A percentile compares a stretch with the other conserved stretches of the same genome.
Conservation (phyloP, 768 basidiomycete species). For the Suillus sp. region DNA sequence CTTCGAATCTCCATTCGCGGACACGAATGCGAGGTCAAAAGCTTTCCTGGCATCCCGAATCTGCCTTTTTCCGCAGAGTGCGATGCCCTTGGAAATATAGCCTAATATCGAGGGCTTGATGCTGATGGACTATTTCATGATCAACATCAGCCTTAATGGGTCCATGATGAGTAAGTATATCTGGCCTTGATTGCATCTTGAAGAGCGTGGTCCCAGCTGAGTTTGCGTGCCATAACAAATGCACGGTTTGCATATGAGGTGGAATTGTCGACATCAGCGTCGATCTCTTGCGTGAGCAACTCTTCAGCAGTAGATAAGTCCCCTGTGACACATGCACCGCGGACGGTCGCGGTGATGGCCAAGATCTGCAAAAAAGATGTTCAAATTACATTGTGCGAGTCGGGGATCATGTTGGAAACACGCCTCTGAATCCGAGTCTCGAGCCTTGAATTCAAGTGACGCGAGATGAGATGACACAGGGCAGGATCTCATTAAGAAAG, state of each 20-base stretch:
- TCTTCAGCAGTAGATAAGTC: background rate
- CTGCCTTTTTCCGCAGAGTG: background rate
- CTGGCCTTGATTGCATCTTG: background rate
- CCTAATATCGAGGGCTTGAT: background rate
- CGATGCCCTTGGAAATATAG: background rate
- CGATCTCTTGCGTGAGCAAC: background rate
- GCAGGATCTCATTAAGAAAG: background rate
- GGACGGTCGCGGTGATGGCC: background rate
- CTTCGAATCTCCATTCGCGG: background rate
- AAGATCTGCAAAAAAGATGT: background rate
- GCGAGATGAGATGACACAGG: background rate
- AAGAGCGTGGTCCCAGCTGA: background rate
- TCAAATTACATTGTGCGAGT: background rate
- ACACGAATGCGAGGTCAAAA: background rate
- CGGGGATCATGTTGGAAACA: background rate
- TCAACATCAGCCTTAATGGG: background rate
- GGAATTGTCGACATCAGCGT: background rate
- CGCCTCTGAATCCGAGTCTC: background rate
- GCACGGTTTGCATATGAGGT: background rate
- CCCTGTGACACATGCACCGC: background rate
- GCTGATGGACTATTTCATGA: background rate
- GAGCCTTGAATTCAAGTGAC: background rate
- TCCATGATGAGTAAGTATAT: background rate
- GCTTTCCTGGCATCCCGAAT: background rate
- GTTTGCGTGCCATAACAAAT: background rate